Evolutionary conservation across 768 basidiomycete species (phyloP).

Genomic region (Lactarius sp.): DNA sequence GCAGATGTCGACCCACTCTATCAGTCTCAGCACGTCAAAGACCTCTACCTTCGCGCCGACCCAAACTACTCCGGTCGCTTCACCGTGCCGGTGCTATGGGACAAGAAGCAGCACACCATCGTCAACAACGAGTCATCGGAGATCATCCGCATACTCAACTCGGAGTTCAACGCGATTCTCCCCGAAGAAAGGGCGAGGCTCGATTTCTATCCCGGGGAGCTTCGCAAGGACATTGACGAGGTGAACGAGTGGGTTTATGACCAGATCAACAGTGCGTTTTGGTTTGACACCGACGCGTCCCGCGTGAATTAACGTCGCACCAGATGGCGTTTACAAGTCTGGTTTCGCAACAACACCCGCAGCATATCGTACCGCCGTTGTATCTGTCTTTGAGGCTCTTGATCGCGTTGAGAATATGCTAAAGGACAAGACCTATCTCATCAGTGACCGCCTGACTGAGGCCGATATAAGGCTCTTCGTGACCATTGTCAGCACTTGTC

Average conservation of each 20-base stretch:
- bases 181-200: slow-evolving; percentile 57
- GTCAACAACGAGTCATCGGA: slow-evolving; percentile 97
- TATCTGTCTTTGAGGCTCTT: slow-evolving; percentile 68
- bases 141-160: slow-evolving; percentile 92
- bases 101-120: slow-evolving; percentile 79
- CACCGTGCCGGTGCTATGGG: slow-evolving; percentile 91
- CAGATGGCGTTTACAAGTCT: slow-evolving; percentile 82
- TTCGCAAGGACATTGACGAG: slow-evolving; percentile 72
- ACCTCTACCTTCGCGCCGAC: slow-evolving; percentile 77
- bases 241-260: slow-evolving; percentile 86
- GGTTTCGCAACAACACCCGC: slow-evolving; percentile 81
- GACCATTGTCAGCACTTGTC: slow-evolving; percentile 66
- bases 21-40: slow-evolving; percentile 65
- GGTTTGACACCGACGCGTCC: background rate
- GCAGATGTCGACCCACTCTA: slow-evolving; percentile 75
- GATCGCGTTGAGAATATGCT: slow-evolving; percentile 78
- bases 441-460: slow-evolving; percentile 81
- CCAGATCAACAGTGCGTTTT: slow-evolving; percentile 68
- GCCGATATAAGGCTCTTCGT: slow-evolving; percentile 86
- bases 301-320: background rate
- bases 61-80: slow-evolving; percentile 72
- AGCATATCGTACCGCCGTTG: slow-evolving; percentile 77
- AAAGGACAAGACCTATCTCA: slow-evolving; percentile 72
- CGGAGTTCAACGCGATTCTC: slow-evolving; percentile 70
- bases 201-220: slow-evolving; percentile 73